A percentile compares a stretch with the other conserved stretches of the same genome.
Conservation (phyloP, 768 basidiomycete species). For the Agrocybe praecox region DNA sequence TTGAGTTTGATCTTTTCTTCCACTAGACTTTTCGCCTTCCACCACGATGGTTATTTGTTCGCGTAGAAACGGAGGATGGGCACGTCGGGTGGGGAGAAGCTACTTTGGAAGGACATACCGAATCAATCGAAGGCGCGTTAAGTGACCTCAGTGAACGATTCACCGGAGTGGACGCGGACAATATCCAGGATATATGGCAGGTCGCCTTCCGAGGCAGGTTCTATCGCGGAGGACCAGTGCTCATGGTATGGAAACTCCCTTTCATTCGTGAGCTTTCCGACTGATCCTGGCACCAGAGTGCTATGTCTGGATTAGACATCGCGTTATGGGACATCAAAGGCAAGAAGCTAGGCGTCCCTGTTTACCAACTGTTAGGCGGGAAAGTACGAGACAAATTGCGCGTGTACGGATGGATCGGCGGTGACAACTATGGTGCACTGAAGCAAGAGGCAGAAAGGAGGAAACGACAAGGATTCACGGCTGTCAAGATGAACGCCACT, state of each 20-base stretch:
- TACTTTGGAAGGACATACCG: slow-evolving; percentile 73
- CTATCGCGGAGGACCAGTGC: slow-evolving; percentile 71
- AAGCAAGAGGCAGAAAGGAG: slow-evolving; percentile 51
- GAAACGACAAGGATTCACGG: slow-evolving; percentile 65
- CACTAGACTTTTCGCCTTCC: slow-evolving; percentile 66
- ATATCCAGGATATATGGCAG: slow-evolving; percentile 77
- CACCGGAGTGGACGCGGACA: slow-evolving; percentile 59
- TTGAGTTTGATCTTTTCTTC: background rate
- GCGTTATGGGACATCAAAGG: slow-evolving; percentile 81
- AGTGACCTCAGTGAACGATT: slow-evolving; percentile 59
- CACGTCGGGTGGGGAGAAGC: slow-evolving; percentile 77
- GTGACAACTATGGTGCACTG: slow-evolving; percentile 55
- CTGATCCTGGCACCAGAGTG: slow-evolving; percentile 36
- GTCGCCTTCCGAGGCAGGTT: slow-evolving; percentile 67
- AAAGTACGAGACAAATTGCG: slow-evolving; percentile 61
- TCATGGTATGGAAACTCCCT: slow-evolving; percentile 48
- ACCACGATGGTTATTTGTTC: slow-evolving; percentile 74
- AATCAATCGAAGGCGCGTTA: slow-evolving; percentile 72
- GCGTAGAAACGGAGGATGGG: slow-evolving; percentile 64
- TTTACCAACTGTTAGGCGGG: slow-evolving; percentile 72
- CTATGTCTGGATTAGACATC: slow-evolving; percentile 64
- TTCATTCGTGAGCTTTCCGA: background rate
- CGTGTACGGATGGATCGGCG: slow-evolving; percentile 66
- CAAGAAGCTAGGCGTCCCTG: slow-evolving; percentile 66
- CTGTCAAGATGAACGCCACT: slow-evolving; percentile 75